Evolutionary conservation across 257 asterid genomes (phyloP).

Genomic region (Dorcoceras hygrometricum): DNA sequence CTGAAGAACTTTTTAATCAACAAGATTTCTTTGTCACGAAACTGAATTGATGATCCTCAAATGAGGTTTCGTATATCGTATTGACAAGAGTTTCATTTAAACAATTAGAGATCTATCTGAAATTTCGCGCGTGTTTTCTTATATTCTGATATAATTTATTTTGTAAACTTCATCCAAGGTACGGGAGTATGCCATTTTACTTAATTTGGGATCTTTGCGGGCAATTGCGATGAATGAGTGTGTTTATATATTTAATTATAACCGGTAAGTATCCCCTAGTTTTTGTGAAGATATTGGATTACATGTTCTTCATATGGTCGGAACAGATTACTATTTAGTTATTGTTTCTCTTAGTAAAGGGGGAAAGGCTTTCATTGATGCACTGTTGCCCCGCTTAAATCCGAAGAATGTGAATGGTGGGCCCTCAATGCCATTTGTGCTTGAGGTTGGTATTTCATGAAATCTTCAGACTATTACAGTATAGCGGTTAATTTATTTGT

Average conservation of each 20-base stretch:
- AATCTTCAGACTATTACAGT: slow-evolving; percentile 15
- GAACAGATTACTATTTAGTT: slow-evolving; percentile 19
- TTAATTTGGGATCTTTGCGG: slow-evolving; percentile 90
- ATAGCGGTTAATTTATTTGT: slow-evolving; percentile 2
- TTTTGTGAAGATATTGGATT: slow-evolving; percentile 11
- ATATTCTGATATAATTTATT: slow-evolving; percentile 25
- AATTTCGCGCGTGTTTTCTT: slow-evolving; percentile 23
- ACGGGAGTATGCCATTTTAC: slow-evolving; percentile 84
- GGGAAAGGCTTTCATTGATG: slow-evolving; percentile 94
- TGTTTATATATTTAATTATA: slow-evolving; percentile 87
- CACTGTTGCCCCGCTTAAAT: slow-evolving; percentile 83
- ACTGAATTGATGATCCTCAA: slow-evolving; percentile 15
- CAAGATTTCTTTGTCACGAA: slow-evolving; percentile 1
- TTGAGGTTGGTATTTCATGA: slow-evolving; percentile 61
- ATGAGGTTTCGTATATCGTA: no score
- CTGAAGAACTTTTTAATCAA: background rate
- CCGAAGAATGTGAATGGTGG: slow-evolving; percentile 63
- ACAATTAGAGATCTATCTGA: background rate
- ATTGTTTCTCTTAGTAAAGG: slow-evolving; percentile 56
- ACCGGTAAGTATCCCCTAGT: slow-evolving; percentile 52
- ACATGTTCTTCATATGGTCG: slow-evolving; percentile 9
- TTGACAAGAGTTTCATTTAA: slow-evolving; percentile 15
- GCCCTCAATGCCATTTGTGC: slow-evolving; percentile 95
- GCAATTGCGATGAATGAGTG: slow-evolving; percentile 89
- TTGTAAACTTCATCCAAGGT: slow-evolving; percentile 45